Conservation (phyloP, 2,329 filamentous ascomycete genomes). For the Fusarium dlaminii region DNA sequence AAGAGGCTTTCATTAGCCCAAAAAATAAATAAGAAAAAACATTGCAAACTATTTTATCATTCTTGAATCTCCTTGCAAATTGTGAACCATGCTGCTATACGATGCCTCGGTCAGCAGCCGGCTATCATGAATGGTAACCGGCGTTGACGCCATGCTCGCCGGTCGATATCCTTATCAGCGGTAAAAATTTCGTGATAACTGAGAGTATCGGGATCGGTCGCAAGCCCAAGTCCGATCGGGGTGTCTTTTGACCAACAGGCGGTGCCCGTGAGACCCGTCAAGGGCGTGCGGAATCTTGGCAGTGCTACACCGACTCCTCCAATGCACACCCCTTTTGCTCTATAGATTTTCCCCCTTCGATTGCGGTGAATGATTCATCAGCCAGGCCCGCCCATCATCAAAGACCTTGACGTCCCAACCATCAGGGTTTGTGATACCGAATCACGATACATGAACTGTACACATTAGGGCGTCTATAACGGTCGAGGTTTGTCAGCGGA, state of each 20-base stretch:
- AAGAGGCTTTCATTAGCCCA: conserved; percentile 9
- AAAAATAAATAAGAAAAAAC: conserved; percentile 34
- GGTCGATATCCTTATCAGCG: conserved; percentile 32
- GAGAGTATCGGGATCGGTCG: conserved; percentile 30
- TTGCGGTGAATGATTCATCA: conserved; percentile 38
- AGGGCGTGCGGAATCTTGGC: not conserved
- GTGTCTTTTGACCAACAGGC: conserved; percentile 20
- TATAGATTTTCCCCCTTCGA: not conserved
- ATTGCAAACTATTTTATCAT: conserved; percentile 26
- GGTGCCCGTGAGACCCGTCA: conserved; percentile 5
- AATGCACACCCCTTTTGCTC: not conserved
- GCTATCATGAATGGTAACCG: conserved; percentile 13
- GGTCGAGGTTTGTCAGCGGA: conserved; percentile 28
- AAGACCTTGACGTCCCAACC: conserved; percentile 30
- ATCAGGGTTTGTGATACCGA: conserved; percentile 6
- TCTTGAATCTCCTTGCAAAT: not conserved
- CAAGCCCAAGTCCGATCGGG: conserved; percentile 27
- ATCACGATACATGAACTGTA: conserved; percentile 8
- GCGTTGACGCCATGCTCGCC: conserved; percentile 20
- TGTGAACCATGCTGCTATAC: conserved; percentile 1
- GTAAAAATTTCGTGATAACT: conserved; percentile 29
- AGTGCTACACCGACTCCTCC: conserved; percentile 3
- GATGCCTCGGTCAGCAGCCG: conserved; percentile 15
- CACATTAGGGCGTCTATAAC: conserved; percentile 23
- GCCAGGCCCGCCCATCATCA: conserved; percentile 23